These are phyloP conservation scores for Kodamaea sagamina DNA, from an alignment of 805 yeast genomes.

Conservation along the genomic window DNA sequence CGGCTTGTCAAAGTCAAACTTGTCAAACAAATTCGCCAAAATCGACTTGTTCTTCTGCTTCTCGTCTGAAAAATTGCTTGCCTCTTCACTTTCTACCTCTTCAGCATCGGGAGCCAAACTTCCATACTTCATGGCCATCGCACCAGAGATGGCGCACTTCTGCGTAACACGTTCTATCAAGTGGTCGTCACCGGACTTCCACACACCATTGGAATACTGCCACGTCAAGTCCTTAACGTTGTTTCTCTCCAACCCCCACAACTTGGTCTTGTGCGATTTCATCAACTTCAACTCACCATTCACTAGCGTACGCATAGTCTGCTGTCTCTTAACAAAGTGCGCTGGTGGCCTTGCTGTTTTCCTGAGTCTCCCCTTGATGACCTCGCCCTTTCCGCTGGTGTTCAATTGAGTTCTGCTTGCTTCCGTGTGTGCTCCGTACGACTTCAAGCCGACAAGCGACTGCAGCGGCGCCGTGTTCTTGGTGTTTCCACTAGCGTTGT, in stretches of 20 bases:
- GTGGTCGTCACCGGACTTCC: conserved; percentile 82
- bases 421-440: conserved; percentile 41
- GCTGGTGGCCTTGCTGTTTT: conserved; percentile 48
- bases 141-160: conserved; percentile 29
- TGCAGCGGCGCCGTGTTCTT: conserved; percentile 35
- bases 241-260: conserved; percentile 88
- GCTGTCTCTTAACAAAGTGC: conserved; percentile 42
- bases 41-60: conserved; percentile 30
- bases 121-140: conserved; percentile 31
- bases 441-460: conserved; percentile 31
- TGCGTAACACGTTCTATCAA: conserved; percentile 59
- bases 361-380: conserved; percentile 63
- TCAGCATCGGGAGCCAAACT: neutral
- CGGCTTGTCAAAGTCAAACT: conserved; percentile 39
- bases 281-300: conserved; percentile 59
- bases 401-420: conserved; percentile 21
- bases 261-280: conserved; percentile 68
- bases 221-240: conserved; percentile 61
- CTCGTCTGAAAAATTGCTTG: conserved; percentile 21
- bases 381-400: conserved; percentile 41
- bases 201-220: conserved; percentile 61
- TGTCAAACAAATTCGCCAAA: conserved; percentile 36
- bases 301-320: conserved; percentile 65
- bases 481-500: conserved; percentile 35
- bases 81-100: conserved; percentile 7